Evolutionary conservation across 2,329 filamentous ascomycete species (phyloP).

Genomic region (Monascus ruber): DNA sequence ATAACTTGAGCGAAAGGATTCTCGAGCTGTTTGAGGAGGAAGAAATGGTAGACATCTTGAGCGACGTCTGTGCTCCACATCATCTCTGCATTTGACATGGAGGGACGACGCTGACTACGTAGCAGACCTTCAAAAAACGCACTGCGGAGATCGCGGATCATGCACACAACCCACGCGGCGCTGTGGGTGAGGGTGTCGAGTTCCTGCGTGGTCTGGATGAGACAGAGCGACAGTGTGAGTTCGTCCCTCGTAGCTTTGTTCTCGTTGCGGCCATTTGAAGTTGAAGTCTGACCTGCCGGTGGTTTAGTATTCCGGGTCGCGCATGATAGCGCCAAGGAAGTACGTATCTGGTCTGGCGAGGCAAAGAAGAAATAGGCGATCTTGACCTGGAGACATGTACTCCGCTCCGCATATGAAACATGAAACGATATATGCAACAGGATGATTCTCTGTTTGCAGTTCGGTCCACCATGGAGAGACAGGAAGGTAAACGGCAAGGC

Average conservation of each 20-base stretch:
- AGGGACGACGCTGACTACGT: slow-evolving; percentile 1
- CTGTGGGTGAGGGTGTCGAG: slow-evolving; percentile 56
- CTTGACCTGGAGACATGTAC: neutral
- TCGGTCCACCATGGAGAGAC: too few relatives aligned
- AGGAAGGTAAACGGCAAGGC: too few relatives aligned
- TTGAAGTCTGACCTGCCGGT: slow-evolving; percentile 8
- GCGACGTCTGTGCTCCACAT: slow-evolving; percentile 29
- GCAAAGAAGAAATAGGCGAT: slow-evolving; percentile 36
- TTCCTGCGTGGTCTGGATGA: slow-evolving; percentile 85
- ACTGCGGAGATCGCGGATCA: slow-evolving; percentile 78
- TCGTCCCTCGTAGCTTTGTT: slow-evolving; percentile 2
- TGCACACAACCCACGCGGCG: slow-evolving; percentile 70
- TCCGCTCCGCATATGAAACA: neutral
- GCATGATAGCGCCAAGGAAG: slow-evolving; percentile 61
- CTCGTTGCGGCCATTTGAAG: neutral
- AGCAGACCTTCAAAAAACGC: slow-evolving; percentile 64
- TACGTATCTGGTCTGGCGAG: slow-evolving; percentile 59
- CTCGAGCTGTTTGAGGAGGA: slow-evolving; percentile 88
- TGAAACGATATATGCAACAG: neutral
- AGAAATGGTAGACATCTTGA: slow-evolving; percentile 60
- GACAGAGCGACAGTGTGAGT: slow-evolving; percentile 60
- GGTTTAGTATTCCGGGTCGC: slow-evolving; percentile 55
- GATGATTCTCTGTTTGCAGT: neutral
- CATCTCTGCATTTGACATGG: neutral
- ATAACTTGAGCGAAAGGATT: slow-evolving; percentile 72